phyloP scores from a whole-genome alignment of 306 rosid species.

The Corylus avellana region DNA sequence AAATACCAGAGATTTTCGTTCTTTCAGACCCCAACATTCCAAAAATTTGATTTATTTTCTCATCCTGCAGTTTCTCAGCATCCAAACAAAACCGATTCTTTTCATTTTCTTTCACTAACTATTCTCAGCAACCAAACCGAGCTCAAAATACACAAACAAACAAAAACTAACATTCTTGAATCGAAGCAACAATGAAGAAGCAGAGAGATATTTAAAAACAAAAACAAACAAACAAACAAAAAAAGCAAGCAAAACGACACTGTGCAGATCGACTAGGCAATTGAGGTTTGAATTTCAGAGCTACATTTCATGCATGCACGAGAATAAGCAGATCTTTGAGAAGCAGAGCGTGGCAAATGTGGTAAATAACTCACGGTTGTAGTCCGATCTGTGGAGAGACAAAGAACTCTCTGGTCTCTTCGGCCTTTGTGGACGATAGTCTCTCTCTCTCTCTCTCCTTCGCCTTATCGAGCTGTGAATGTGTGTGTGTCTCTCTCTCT shows the following conservation, averaged over 20 bases:
- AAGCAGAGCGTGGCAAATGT: constrained; percentile 20
- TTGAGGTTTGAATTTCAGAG: background rate
- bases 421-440: background rate
- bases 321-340: constrained; percentile 9
- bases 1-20: background rate
- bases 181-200: background rate
- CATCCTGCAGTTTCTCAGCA: constrained; percentile 10
- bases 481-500: constrained; percentile 3
- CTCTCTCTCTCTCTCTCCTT: background rate
- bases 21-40: constrained; percentile 2
- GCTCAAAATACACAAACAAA: background rate
- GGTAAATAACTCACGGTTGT: constrained; percentile 44
- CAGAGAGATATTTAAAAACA: background rate
- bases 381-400: constrained; percentile 51
- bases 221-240: background rate
- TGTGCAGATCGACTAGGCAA: constrained; percentile 13
- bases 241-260: background rate
- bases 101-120: background rate
- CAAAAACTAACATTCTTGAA: background rate
- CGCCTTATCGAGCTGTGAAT: constrained; percentile 30
- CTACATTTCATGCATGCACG: constrained; percentile 25
- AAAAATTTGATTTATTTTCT: background rate
- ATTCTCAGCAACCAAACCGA: constrained; percentile 34
- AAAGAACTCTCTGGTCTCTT: background rate
- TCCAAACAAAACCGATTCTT: constrained; percentile 25